Base-by-base conservation (phyloP, 768 basidiomycete genomes). In the Austroboletus eburneus region DNA sequence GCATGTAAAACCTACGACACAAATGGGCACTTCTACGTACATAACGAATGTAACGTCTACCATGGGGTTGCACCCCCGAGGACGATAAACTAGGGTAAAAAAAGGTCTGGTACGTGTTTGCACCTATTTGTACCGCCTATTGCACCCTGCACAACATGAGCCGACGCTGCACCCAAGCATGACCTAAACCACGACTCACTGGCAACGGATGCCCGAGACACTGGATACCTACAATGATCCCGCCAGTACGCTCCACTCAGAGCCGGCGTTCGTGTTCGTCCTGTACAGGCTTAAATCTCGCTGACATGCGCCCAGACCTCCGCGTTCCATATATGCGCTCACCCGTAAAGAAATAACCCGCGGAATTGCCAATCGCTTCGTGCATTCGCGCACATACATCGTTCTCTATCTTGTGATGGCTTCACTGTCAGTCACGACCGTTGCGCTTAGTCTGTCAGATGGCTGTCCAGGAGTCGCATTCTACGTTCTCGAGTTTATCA, bases 401-500 rank as follows among this genome's bases (percentile, higher is more conserved):
- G 73, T 88, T 49, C 79, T 95, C 42, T 95, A 95, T 68, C 81
- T 95, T 25, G 81, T 69, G 46, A 92, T 95, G 91, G 88, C 92
- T 2, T 82, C 81, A 13, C 74, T 95, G 16, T 92, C 90, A 3
- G 78, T 90, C 42, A 83, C 90, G 9, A 94, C 92, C 0, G 85
- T 95, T 45, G 78, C 87, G 25, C 74, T 96, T 39, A 91, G 88
- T 63, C 65, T 94, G 46, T 76, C 79, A 36, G 83, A 87, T 55
- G 91, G 85, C 22, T 96, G 93, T 58, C 92, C 92, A 6, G 87
- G 85, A 5, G 57, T 85, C n/a, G 71, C 88, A 4, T 96, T 96
- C 69, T 96, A 91, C 67, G 68, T 94, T 23, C 75, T 96, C 56
- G 92, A 96, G 68, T 66, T 95, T 37, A 81, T 95, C 63, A 80